Evolutionary conservation across 148 eudicot species (phyloP).

Genomic region (Suaeda aralocaspica): DNA sequence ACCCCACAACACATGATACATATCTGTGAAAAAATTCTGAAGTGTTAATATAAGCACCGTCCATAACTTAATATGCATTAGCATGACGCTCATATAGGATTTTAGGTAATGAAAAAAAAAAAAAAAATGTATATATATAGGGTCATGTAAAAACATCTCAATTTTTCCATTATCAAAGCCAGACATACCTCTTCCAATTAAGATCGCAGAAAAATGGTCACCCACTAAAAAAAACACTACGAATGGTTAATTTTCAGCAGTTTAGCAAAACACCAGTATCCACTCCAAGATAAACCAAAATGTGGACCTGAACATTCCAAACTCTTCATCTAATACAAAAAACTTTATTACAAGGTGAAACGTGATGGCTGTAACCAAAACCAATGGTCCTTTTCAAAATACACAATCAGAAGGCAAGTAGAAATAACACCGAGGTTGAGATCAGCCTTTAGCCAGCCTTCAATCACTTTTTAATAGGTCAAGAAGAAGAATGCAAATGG

Average conservation of each 20-base stretch:
- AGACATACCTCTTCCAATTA: background rate
- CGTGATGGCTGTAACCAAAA: background rate
- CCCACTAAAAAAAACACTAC: too few species aligned
- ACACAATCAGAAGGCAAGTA: background rate
- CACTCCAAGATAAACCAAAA: background rate
- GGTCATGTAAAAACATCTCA: background rate
- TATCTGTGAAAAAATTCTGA: constrained; percentile 43
- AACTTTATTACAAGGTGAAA: background rate
- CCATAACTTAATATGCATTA: background rate
- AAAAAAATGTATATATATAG: background rate
- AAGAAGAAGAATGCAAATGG: background rate
- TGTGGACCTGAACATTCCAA: background rate
- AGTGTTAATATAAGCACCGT: constrained; percentile 4
- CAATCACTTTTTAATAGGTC: background rate
- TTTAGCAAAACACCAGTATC: background rate
- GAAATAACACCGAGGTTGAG: background rate
- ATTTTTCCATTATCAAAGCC: background rate
- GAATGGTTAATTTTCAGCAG: background rate
- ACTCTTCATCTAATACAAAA: background rate
- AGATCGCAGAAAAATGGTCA: background rate
- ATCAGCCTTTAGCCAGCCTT: background rate
- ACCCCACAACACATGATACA: constrained; percentile 94
- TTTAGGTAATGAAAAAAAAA: background rate
- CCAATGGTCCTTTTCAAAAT: background rate
- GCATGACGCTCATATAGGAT: background rate